Evolutionary conservation across 2,329 filamentous ascomycete genomes (phyloP).

Genomic region (Hypoxylon sp.): DNA sequence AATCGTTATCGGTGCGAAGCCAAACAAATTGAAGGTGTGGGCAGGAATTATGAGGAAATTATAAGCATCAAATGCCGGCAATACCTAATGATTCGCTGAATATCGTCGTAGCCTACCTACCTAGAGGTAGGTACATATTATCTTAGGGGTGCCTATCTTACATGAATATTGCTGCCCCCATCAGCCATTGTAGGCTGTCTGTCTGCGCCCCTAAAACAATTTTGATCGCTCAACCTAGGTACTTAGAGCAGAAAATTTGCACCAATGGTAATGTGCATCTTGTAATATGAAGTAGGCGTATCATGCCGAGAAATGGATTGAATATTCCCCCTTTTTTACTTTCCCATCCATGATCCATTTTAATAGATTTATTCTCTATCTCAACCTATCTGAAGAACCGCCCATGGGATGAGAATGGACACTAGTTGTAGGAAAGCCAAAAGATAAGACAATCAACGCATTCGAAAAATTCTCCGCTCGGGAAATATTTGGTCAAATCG

Average conservation of each 20-base stretch:
- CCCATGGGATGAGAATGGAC: background rate
- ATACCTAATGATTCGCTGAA: background rate
- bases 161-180: slow-evolving; percentile 5
- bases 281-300: background rate
- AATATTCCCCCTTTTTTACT: background rate
- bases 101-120: background rate
- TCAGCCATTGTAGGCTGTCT: background rate
- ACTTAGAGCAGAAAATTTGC: background rate
- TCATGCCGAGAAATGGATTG: background rate
- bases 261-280: background rate
- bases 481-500: background rate
- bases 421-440: background rate
- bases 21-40: background rate
- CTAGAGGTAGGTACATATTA: no score
- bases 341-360: background rate
- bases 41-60: background rate
- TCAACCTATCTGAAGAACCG: background rate
- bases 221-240: background rate
- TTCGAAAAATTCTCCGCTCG: background rate
- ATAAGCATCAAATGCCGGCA: background rate
- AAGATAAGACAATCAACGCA: background rate
- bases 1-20: background rate
- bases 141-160: background rate
- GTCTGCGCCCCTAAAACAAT: background rate
- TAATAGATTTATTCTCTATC: background rate